Conservation (phyloP, 2,329 filamentous ascomycete species). For the Colletotrichum sp. region DNA sequence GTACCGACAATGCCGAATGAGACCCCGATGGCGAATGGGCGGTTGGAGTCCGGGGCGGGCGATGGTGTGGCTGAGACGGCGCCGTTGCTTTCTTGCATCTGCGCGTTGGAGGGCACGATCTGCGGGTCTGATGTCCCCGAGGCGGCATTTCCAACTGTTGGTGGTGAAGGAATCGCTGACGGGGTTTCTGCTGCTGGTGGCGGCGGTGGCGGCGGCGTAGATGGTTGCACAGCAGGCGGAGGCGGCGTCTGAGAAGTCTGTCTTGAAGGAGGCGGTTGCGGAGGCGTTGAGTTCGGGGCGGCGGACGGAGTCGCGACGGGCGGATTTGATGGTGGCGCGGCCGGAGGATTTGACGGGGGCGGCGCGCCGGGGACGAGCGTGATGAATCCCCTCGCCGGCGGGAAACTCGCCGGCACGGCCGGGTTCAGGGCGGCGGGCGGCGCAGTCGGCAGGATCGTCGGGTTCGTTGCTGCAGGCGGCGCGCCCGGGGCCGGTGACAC, state of each 20-base stretch:
- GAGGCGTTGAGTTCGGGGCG: not conserved
- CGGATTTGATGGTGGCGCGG: not conserved
- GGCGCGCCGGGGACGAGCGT: conserved; percentile 12
- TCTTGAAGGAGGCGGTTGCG: not conserved
- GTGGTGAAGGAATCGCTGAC: not conserved
- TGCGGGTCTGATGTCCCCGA: not conserved
- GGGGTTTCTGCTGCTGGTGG: not conserved
- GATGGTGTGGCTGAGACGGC: not conserved
- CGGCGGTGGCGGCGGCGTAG: not conserved
- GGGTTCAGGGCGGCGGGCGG: not conserved
- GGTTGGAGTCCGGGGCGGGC: not conserved
- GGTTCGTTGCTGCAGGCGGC: not conserved
- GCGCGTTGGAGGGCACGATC: not conserved
- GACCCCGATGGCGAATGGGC: not conserved
- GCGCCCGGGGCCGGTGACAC: not conserved
- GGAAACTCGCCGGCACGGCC: not conserved
- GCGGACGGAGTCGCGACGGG: not conserved
- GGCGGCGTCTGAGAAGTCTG: not conserved
- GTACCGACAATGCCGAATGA: conserved; percentile 5
- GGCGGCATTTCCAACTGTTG: not conserved
- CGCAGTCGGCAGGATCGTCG: not conserved
- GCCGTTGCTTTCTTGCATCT: not conserved
- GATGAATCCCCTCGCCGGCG: conserved; percentile 4
- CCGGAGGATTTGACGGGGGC: not conserved
- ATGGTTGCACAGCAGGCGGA: not conserved